These are phyloP conservation scores for Baorangia bicolor DNA, from an alignment of 768 basidiomycete species.

Conservation along the genomic window DNA sequence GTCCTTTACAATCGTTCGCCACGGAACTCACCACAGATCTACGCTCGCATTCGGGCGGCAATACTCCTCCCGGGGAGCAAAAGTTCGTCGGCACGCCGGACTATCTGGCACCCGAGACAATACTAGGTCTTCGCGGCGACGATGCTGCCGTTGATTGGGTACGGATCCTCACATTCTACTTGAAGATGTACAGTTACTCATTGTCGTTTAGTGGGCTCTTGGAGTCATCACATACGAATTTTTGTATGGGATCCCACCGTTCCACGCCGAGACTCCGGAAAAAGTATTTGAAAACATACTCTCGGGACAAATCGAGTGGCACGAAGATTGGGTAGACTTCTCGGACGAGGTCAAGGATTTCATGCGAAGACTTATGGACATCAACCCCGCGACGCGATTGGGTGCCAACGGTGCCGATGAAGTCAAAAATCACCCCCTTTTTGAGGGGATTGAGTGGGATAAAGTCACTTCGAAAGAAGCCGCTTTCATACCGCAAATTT, in stretches of 20 bases:
- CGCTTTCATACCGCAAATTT: slow-evolving; percentile 92
- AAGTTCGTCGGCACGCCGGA: slow-evolving; percentile 98
- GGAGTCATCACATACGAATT: slow-evolving; percentile 99
- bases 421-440: slow-evolving; percentile 90
- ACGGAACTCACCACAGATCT: slow-evolving; percentile 82
- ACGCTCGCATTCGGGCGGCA: slow-evolving; percentile 61
- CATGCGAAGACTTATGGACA: slow-evolving; percentile 81
- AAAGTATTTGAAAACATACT: slow-evolving; percentile 98
- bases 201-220: slow-evolving; percentile 80
- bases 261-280: slow-evolving; percentile 96
- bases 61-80: slow-evolving; percentile 80
- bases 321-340: slow-evolving; percentile 88
- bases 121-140: slow-evolving; percentile 92
- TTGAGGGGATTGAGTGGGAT: slow-evolving; percentile 90
- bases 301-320: slow-evolving; percentile 92
- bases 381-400: slow-evolving; percentile 75
- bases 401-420: slow-evolving; percentile 88
- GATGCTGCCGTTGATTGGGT: slow-evolving; percentile 98
- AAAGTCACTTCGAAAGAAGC: slow-evolving; percentile 86
- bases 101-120: slow-evolving; percentile 94
- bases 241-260: slow-evolving; percentile 93
- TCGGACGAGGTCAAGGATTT: slow-evolving; percentile 87
- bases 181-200: slow-evolving; percentile 11
- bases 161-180: slow-evolving; percentile 29
- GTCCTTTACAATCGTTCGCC: slow-evolving; percentile 84